Conservation (phyloP, 352 stramenopile genomes). For the Phytophthora macrochlamydospora region DNA sequence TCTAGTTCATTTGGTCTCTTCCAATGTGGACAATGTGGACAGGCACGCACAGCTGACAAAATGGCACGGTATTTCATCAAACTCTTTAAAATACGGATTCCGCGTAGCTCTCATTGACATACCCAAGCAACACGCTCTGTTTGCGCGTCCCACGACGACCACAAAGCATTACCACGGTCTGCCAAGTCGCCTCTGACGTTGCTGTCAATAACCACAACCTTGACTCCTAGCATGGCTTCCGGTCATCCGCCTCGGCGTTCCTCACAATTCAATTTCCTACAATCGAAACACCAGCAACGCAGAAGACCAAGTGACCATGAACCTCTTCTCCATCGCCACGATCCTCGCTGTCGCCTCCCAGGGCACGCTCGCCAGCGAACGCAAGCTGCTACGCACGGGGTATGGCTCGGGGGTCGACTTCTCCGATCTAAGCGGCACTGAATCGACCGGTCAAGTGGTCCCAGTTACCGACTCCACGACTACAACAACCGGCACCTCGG, state of each 20-base stretch:
- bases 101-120: too few relatives aligned
- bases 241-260: background rate
- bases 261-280: conserved; percentile 5
- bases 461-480: background rate
- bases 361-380: background rate
- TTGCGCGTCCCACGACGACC: background rate
- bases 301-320: background rate
- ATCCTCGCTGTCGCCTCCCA: background rate
- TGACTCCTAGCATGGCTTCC: background rate
- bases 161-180: background rate
- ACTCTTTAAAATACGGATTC: background rate
- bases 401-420: background rate
- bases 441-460: background rate
- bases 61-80: background rate
- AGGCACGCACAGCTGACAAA: background rate
- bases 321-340: background rate
- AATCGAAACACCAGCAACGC: background rate
- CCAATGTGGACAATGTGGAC: background rate
- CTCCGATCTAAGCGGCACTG: background rate
- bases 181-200: background rate
- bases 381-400: conserved; percentile 3
- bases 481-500: background rate
- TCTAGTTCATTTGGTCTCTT: background rate
- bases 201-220: background rate
- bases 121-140: too few relatives aligned